These are phyloP conservation scores for Canna indica DNA, from an alignment of 176 grass and related monocot genomes.

Conservation along the genomic window DNA sequence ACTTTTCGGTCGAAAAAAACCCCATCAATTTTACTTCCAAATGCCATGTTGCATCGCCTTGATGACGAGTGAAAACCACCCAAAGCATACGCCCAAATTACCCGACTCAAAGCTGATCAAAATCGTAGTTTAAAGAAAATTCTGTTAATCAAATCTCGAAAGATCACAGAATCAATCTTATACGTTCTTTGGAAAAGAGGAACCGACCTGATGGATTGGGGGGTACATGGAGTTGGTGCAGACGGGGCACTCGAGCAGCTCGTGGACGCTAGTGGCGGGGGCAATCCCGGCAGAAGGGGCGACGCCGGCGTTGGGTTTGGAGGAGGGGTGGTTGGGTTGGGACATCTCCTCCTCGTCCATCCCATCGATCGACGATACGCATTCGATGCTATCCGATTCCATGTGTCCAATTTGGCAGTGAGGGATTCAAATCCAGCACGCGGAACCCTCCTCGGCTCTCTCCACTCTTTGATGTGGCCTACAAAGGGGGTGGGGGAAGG, in stretches of 20 bases:
- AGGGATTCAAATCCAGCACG: not conserved
- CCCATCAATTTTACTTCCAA: not conserved
- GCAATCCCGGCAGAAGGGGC: not conserved
- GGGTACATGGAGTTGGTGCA: slow-evolving; percentile 24
- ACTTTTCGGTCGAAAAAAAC: too few species aligned
- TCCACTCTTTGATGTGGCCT: too few species aligned
- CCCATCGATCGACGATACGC: slow-evolving; percentile 1
- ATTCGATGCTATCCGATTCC: not conserved
- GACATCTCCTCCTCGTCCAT: not conserved
- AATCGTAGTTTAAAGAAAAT: not conserved
- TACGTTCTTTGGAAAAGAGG: not conserved
- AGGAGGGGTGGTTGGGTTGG: not conserved
- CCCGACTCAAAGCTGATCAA: not conserved
- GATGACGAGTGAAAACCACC: not conserved
- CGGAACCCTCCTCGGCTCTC: not conserved
- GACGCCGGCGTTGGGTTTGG: not conserved
- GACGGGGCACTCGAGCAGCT: slow-evolving; percentile 24
- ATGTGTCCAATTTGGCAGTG: not conserved
- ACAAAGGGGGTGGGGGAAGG: too few species aligned
- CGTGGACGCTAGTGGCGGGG: slow-evolving; percentile 18
- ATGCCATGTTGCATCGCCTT: not conserved
- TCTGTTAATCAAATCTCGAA: not conserved
- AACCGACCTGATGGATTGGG: slow-evolving; percentile 20
- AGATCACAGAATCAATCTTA: not conserved
- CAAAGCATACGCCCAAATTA: not conserved